A percentile compares a stretch with the other conserved stretches of the same genome.
These are phyloP conservation scores for Trichoderma sp. DNA, from an alignment of 2,329 filamentous ascomycete species.

Conservation along the genomic window DNA sequence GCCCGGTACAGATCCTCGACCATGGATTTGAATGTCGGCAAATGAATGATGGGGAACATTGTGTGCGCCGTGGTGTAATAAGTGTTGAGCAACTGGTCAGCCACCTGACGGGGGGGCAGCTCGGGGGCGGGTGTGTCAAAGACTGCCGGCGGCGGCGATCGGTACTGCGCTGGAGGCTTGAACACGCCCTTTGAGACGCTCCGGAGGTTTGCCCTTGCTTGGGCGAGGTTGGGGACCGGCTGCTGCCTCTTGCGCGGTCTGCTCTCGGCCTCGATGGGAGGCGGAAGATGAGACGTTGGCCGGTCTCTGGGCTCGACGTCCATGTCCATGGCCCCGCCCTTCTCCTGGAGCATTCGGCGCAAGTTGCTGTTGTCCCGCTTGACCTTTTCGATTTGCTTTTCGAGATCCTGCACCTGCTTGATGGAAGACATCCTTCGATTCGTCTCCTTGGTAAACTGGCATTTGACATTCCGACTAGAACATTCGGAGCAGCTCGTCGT, in stretches of 20 bases:
- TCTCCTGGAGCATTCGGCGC: conserved; percentile 62
- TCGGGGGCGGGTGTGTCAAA: conserved; percentile 61
- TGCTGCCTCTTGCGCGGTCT: conserved; percentile 63
- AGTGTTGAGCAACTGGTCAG: conserved; percentile 71
- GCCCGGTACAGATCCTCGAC: conserved; percentile 78
- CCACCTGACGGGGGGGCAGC: conserved; percentile 69
- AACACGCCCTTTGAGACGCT: conserved; percentile 77
- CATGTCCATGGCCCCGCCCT: conserved; percentile 54
- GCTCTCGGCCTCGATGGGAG: conserved; percentile 63
- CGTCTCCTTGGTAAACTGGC: conserved; percentile 98
- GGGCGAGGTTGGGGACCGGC: conserved; percentile 67
- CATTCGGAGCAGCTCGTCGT: conserved; percentile 96
- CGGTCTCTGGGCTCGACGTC: conserved; percentile 54
- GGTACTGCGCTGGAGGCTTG: conserved; percentile 72
- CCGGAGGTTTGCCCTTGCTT: conserved; percentile 72
- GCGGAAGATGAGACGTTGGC: conserved; percentile 60
- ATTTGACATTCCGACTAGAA: conserved; percentile 93
- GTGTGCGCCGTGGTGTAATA: conserved; percentile 79
- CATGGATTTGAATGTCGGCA: conserved; percentile 76
- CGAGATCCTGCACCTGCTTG: conserved; percentile 96
- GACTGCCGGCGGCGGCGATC: conserved; percentile 51
- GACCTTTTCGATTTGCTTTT: conserved; percentile 82
- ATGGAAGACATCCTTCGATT: conserved; percentile 99
- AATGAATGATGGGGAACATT: conserved; percentile 83
- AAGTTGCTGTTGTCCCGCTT: conserved; percentile 79